A percentile compares a stretch with the other conserved stretches of the same genome.
Conservation (phyloP, 257 asterid species). For the Nemophila menziesii region DNA sequence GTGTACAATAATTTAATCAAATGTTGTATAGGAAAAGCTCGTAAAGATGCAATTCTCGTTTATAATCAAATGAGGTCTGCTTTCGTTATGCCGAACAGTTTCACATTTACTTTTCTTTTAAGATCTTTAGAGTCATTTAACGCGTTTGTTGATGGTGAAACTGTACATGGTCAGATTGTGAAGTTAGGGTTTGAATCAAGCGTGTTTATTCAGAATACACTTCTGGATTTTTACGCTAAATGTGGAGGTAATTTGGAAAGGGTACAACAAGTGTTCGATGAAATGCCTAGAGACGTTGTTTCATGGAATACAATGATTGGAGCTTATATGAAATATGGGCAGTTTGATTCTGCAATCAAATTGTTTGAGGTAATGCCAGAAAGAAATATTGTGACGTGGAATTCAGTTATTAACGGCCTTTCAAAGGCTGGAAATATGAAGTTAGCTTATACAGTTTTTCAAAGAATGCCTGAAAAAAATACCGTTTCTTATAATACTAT, state of each 20-base stretch:
- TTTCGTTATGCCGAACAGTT: slow-evolving; percentile 28
- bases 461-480: slow-evolving; percentile 24
- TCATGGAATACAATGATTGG: slow-evolving; percentile 32
- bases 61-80: slow-evolving; percentile 25
- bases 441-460: slow-evolving; percentile 21
- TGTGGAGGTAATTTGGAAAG: slow-evolving; percentile 23
- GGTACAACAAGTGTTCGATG: slow-evolving; percentile 22
- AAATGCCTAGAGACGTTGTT: slow-evolving; percentile 30
- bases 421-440: slow-evolving; percentile 24
- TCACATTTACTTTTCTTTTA: slow-evolving; percentile 35
- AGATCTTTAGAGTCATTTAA: slow-evolving; percentile 30
- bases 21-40: slow-evolving; percentile 33
- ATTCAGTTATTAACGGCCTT: slow-evolving; percentile 30
- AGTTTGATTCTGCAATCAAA: slow-evolving; percentile 16
- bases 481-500: slow-evolving; percentile 30
- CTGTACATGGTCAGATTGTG: slow-evolving; percentile 24
- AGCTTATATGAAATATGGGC: slow-evolving; percentile 23
- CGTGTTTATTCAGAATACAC: slow-evolving; percentile 27
- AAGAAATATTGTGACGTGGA: slow-evolving; percentile 35
- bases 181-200: slow-evolving; percentile 26
- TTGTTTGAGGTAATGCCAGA: slow-evolving; percentile 36
- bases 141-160: slow-evolving; percentile 21
- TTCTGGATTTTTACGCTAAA: slow-evolving; percentile 32
- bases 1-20: slow-evolving; percentile 33
- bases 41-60: slow-evolving; percentile 15